phyloP scores from a whole-genome alignment of 345 rosid genomes.

The Sonneratia alba region DNA sequence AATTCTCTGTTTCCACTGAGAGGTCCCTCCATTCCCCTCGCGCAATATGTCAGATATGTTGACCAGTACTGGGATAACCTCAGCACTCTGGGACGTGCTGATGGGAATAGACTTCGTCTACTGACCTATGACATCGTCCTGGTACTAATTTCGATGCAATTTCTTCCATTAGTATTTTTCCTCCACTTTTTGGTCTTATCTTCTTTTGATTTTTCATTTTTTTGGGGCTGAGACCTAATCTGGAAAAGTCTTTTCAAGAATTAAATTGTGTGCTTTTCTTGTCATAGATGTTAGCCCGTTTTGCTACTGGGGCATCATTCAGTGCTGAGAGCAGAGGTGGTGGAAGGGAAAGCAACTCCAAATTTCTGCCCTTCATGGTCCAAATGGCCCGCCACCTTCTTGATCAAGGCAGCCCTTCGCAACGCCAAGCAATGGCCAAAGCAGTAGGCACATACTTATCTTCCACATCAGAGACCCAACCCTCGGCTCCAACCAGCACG shows the following conservation, averaged over 20 bases:
- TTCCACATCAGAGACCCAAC: conserved; percentile 41
- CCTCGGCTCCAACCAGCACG: conserved; percentile 41
- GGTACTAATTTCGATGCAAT: conserved; percentile 26
- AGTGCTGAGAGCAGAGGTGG: conserved; percentile 84
- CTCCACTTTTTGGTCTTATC: background rate
- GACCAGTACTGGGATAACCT: conserved; percentile 98
- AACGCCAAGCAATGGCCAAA: conserved; percentile 65
- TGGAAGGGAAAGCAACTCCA: conserved; percentile 97
- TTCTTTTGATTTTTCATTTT: background rate
- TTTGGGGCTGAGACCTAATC: too few species aligned
- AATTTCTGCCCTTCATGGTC: conserved; percentile 86
- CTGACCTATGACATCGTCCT: conserved; percentile 91
- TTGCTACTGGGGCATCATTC: conserved; percentile 96
- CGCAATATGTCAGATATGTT: conserved; percentile 72
- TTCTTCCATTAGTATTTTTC: background rate
- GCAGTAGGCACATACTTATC: conserved; percentile 65
- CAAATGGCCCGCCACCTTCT: conserved; percentile 94
- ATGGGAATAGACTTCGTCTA: conserved; percentile 84
- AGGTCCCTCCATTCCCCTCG: conserved; percentile 73
- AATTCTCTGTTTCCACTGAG: conserved; percentile 88
- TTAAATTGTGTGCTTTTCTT: background rate
- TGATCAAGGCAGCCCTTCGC: conserved; percentile 80
- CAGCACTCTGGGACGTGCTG: conserved; percentile 86
- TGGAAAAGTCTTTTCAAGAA: background rate
- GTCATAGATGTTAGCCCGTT: conserved; percentile 86